A percentile compares a stretch with the other conserved stretches of the same genome.
phyloP scores from a whole-genome alignment of 73 alveolate species.

The Paramecium primaurelia region DNA sequence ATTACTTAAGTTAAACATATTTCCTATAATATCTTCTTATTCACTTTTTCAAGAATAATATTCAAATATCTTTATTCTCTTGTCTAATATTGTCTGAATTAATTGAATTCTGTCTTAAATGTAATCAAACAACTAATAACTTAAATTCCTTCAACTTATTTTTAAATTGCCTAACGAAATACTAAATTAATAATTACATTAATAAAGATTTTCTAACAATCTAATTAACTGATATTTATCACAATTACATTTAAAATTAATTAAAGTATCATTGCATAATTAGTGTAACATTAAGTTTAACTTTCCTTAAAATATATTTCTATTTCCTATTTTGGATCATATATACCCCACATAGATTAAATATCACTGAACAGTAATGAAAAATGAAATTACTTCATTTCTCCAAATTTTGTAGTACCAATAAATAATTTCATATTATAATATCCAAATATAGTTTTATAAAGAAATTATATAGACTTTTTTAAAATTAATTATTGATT shows the following conservation, averaged over 20 bases:
- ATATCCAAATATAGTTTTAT: neutral
- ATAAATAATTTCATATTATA: neutral
- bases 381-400: neutral
- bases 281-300: neutral
- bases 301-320: neutral
- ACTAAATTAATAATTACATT: neutral
- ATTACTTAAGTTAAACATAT: neutral
- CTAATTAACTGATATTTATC: neutral
- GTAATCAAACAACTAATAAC: neutral
- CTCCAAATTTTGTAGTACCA: neutral
- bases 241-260: neutral
- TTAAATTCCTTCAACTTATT: neutral
- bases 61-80: neutral
- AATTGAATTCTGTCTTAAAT: neutral
- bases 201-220: neutral
- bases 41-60: neutral
- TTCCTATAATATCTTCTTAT: neutral
- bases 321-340: neutral
- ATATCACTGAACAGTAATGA: neutral
- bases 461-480: neutral
- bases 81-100: neutral
- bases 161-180: neutral
- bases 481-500: neutral
- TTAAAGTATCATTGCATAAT: neutral
- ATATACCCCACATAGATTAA: neutral